Evolutionary conservation across 2,329 filamentous ascomycete genomes (phyloP), one percentile per base, ranked within the genome.

Genomic region (Orbilia blumenaviensis): DNA sequence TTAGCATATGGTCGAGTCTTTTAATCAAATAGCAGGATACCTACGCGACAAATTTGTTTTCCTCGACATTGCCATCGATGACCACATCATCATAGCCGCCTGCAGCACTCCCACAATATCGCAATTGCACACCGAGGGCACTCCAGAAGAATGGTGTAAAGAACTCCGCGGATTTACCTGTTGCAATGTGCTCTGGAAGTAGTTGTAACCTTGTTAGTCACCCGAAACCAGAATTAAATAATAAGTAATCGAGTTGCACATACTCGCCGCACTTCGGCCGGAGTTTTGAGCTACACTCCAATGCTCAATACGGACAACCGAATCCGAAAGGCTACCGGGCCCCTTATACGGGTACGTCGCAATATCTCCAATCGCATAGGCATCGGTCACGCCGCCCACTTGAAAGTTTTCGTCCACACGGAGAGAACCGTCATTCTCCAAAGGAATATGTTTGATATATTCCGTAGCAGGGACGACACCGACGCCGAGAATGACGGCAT

Each of bases 71-170:
- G 10, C 94, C 94, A 60, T 91, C 88, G 9, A 99, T 80, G 0
- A 98, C 86, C 3, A 97, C 81, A 80, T 96, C 93, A 81, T 99
- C 95, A 85, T 89, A 98, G 0, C 94, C 94, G 64, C 88, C 88
- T 0, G 86, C 84, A 0, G 94, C 93, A 84, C 94, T 95, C 10
- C 95, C 95, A 81, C 93, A 97, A 86, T 99, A 99, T 50, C 95
- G 89, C 80, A 99, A 84, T 84, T 99, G 95, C 4, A 89, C 88
- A 3, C 94, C 93, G 3, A 99, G 85, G 0, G 95, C 95, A 0
- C 93, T 97, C 95, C 95, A 99, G 86, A 99, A 99, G 60, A 99
- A 88, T 0, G 95, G 95, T 71, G 95, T 94, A 83, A 97, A 97
- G 1, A 88, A 86, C 80, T 91, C 89, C 0, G 89, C 86, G 77